phyloP scores from a whole-genome alignment of 2,329 filamentous ascomycete species.

The Trichoderma arundinaceum region DNA sequence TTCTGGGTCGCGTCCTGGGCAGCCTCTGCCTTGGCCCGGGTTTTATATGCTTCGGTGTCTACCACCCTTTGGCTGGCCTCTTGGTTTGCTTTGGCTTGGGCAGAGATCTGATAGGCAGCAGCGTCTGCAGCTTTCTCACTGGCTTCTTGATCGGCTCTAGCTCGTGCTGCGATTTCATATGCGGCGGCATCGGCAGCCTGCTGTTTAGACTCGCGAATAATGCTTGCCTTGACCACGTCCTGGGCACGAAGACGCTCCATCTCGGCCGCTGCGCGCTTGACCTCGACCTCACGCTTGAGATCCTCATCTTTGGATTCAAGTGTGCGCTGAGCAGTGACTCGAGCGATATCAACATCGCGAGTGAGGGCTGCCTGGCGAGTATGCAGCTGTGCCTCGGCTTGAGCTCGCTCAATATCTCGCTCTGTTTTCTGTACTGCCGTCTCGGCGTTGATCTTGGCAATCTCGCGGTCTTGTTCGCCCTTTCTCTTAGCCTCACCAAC shows the following conservation, averaged over 20 bases:
- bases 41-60: conserved; percentile 54
- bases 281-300: conserved; percentile 77
- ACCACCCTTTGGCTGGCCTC: conserved; percentile 60
- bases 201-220: conserved; percentile 69
- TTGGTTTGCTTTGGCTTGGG: conserved; percentile 61
- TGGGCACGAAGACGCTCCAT: conserved; percentile 78
- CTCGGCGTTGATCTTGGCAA: conserved; percentile 85
- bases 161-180: conserved; percentile 53
- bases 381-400: conserved; percentile 76
- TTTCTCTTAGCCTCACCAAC: conserved; percentile 79
- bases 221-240: conserved; percentile 79
- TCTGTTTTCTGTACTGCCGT: conserved; percentile 86
- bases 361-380: conserved; percentile 74
- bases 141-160: conserved; percentile 57
- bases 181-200: conserved; percentile 71
- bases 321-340: conserved; percentile 73
- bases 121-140: conserved; percentile 72
- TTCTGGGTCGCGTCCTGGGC: conserved; percentile 60
- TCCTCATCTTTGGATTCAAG: conserved; percentile 81
- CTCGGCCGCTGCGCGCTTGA: conserved; percentile 78
- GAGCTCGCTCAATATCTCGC: conserved; percentile 79
- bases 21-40: conserved; percentile 62
- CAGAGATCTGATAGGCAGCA: conserved; percentile 67
- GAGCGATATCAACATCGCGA: conserved; percentile 75
- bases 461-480: conserved; percentile 81